Evolutionary conservation across 164 flowering plant species (phyloP).

Genomic region (Houttuynia cordata): DNA sequence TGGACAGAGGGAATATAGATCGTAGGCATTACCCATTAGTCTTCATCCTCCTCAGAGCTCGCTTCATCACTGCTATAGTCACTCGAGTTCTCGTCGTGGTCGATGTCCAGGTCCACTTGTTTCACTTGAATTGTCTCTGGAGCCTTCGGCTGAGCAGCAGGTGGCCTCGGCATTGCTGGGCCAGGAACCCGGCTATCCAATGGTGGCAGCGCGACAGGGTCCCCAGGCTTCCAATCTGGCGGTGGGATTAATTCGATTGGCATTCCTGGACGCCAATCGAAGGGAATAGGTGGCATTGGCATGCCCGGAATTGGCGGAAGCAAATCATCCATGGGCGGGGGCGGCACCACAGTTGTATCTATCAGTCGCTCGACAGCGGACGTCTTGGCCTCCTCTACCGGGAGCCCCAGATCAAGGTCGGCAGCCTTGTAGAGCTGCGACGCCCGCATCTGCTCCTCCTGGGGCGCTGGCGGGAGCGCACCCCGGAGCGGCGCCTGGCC

Average conservation of each 20-base stretch:
- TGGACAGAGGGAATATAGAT: too few species aligned
- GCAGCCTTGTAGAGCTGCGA: constrained; percentile 76
- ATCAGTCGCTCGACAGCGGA: constrained; percentile 48
- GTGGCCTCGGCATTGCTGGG: constrained; percentile 26
- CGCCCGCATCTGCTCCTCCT: constrained; percentile 96
- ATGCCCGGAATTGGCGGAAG: constrained; percentile 30
- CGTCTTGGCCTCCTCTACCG: constrained; percentile 41
- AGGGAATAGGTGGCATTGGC: constrained; percentile 56
- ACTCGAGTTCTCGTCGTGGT: constrained; percentile 66
- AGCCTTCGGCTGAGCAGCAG: constrained; percentile 20
- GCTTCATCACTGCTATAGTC: constrained; percentile 65
- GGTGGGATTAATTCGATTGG: constrained; percentile 65
- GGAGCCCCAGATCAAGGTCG: constrained; percentile 79
- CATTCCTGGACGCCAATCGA: constrained; percentile 97
- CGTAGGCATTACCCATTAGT: constrained; percentile 21
- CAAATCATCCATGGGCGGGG: constrained; percentile 19
- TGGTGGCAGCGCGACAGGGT: constrained; percentile 67
- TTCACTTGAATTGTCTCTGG: constrained; percentile 64
- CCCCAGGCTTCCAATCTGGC: constrained; percentile 94
- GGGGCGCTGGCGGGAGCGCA: constrained; percentile 96
- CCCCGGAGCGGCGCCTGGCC: constrained; percentile 83
- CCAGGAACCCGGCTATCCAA: constrained; percentile 29
- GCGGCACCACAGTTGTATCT: constrained; percentile 27
- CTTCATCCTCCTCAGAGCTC: constrained; percentile 72
- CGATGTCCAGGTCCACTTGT: constrained; percentile 74